Evolutionary conservation across 345 rosid species (phyloP).

Genomic region (Bruguiera sexangula): DNA sequence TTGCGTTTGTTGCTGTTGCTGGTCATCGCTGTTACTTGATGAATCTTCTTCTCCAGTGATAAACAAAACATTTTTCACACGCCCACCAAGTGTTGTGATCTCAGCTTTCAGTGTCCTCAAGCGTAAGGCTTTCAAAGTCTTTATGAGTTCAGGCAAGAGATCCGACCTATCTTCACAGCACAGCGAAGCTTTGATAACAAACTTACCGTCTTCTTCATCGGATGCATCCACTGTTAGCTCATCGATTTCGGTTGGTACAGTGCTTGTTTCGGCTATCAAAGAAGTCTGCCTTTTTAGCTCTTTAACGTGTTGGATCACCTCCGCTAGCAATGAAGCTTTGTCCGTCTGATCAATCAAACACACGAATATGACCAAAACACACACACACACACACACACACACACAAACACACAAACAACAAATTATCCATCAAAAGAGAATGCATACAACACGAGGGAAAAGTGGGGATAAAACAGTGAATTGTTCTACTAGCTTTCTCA

Average conservation of each 20-base stretch:
- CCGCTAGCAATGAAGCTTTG: slow-evolving; percentile 95
- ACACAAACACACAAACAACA: not conserved
- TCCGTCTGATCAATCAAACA: slow-evolving; percentile 53
- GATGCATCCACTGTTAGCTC: slow-evolving; percentile 81
- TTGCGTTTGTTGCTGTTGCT: slow-evolving; percentile 34
- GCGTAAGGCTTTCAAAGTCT: slow-evolving; percentile 71
- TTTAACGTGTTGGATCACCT: slow-evolving; percentile 93
- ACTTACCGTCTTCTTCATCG: slow-evolving; percentile 79
- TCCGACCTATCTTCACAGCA: slow-evolving; percentile 95
- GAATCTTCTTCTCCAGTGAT: slow-evolving; percentile 74
- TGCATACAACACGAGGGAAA: too few species aligned
- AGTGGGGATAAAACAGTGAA: too few species aligned
- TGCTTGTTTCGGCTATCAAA: slow-evolving; percentile 73
- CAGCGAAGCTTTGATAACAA: slow-evolving; percentile 82
- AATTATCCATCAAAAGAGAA: not conserved
- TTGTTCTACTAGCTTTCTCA: too few species aligned
- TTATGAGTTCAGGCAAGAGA: slow-evolving; percentile 84
- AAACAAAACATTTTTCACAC: slow-evolving; percentile 91
- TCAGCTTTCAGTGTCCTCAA: slow-evolving; percentile 86
- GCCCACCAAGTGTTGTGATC: slow-evolving; percentile 86
- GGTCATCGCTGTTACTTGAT: slow-evolving; percentile 24
- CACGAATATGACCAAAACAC: too few species aligned
- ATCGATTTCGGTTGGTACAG: slow-evolving; percentile 80
- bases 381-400: not conserved
- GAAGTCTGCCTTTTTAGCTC: slow-evolving; percentile 83